These are phyloP conservation scores for Persicaria maculosa DNA, from an alignment of 148 eudicot species.

Conservation along the genomic window DNA sequence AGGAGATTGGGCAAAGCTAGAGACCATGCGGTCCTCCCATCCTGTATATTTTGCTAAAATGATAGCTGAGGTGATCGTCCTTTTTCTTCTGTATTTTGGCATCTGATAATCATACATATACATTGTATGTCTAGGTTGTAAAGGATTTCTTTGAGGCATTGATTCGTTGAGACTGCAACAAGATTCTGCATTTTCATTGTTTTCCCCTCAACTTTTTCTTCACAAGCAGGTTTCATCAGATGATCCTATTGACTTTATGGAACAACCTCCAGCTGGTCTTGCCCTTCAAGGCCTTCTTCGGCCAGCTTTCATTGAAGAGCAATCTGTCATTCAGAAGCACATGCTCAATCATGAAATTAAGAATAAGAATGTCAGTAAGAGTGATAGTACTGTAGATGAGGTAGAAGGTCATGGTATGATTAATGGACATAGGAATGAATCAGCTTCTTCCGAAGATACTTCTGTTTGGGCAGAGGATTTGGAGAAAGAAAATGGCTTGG, in stretches of 20 bases:
- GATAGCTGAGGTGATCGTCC: constrained; percentile 52
- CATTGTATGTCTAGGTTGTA: background rate
- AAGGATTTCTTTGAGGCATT: background rate
- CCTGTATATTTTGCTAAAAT: constrained; percentile 90
- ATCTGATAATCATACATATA: constrained; percentile 6
- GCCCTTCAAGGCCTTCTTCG: constrained; percentile 80
- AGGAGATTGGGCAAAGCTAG: constrained; percentile 96
- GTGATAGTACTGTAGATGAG: constrained; percentile 22
- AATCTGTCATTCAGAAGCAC: constrained; percentile 55
- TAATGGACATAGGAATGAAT: constrained; percentile 52
- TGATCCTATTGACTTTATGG: constrained; percentile 81
- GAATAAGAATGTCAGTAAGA: constrained; percentile 23
- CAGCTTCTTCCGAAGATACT: constrained; percentile 41
- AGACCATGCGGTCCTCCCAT: constrained; percentile 91
- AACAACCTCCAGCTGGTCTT: constrained; percentile 80
- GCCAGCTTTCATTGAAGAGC: constrained; percentile 82
- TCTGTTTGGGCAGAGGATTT: constrained; percentile 38
- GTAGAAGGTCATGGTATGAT: constrained; percentile 38
- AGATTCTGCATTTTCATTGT: background rate
- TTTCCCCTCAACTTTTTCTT: constrained; percentile 11
- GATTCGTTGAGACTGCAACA: background rate
- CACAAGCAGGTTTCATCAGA: constrained; percentile 49
- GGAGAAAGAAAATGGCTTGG: constrained; percentile 50
- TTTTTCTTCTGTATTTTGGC: background rate
- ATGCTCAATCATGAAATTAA: constrained; percentile 27